Evolutionary conservation across 2,329 filamentous ascomycete genomes (phyloP).

Genomic region (Alternaria panax): DNA sequence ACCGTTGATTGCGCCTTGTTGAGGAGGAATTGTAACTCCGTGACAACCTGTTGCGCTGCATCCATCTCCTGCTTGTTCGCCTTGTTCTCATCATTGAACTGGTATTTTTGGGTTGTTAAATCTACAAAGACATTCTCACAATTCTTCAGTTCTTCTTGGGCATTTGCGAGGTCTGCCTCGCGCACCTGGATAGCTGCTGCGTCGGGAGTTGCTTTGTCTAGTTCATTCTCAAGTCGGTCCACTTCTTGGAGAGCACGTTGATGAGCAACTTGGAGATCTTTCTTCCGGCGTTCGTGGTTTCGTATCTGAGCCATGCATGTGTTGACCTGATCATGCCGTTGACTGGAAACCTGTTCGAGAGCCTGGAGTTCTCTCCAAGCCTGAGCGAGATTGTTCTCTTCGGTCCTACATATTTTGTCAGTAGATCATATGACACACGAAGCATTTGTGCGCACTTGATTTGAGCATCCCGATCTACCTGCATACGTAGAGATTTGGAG

Average conservation of each 20-base stretch:
- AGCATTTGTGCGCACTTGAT: slow-evolving; percentile 55
- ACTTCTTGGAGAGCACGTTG: slow-evolving; percentile 69
- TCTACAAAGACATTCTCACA: slow-evolving; percentile 63
- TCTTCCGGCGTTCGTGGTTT: slow-evolving; percentile 57
- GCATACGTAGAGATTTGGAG: slow-evolving; percentile 72
- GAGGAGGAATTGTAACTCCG: slow-evolving; percentile 29
- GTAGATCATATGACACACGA: background rate
- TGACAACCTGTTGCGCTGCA: slow-evolving; percentile 33
- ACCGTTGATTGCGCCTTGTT: slow-evolving; percentile 42
- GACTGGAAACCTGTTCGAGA: slow-evolving; percentile 44
- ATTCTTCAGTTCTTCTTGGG: slow-evolving; percentile 62
- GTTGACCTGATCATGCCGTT: slow-evolving; percentile 52
- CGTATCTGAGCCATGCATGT: slow-evolving; percentile 58
- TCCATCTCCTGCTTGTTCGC: slow-evolving; percentile 44
- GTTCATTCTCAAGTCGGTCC: slow-evolving; percentile 71
- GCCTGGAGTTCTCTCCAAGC: slow-evolving; percentile 56
- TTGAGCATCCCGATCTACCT: slow-evolving; percentile 75
- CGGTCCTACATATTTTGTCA: slow-evolving; percentile 40
- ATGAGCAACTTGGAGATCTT: slow-evolving; percentile 61
- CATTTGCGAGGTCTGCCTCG: slow-evolving; percentile 8
- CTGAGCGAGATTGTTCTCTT: slow-evolving; percentile 55
- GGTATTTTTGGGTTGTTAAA: slow-evolving; percentile 54
- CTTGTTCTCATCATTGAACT: slow-evolving; percentile 48
- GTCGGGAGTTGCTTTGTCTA: slow-evolving; percentile 65
- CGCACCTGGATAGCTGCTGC: slow-evolving; percentile 61